Evolutionary conservation across 257 asterid species (phyloP), one percentile per base, ranked within the genome.

Genomic region (Fraxinus cuspidata): DNA sequence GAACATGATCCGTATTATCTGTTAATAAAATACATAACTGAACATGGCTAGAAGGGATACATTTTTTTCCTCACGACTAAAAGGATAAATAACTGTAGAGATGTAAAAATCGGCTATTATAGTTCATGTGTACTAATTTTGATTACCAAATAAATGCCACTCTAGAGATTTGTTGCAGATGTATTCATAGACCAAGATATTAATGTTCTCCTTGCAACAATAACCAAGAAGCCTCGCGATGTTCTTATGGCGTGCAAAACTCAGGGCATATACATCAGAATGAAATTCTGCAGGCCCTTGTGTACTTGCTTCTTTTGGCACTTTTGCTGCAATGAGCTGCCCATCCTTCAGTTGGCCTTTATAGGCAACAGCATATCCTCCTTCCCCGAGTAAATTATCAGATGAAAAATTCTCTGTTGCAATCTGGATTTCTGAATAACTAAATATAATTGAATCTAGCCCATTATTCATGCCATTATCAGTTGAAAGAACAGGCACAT

Each of bases 121-220:
- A 31, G n/a, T 10, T 60, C 70, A 25, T 7, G 63, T 3, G 2
- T 12, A 37, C n/a, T 28, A 60, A 42, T 3, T 49, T 8, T 71
- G 37, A 86, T 81, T 78, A 92, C 97, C 93, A 42, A 92, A 88
- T 76, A 92, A 83, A 86, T 92, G 93, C 97, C 94, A 88, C 51
- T 88, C 90, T 29, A 92, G 92, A 60, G 97, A 90, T 44, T 78
- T 89, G 66, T 87, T 81, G 88, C 86, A 84, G 79, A 88, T 83
- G 44, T 86, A 84, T 83, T 90, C 96, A 35, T 90, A 89, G 31
- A 92, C 92, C 82, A 92, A 83, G 78, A 90, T 82, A 64, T 80
- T 82, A 18, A 78, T 4, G 67, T 86, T 89, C 76, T 89, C 88
- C 81, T 85, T 84, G 85, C 84, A 66, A 74, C 90, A 86, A 69